Conservation (phyloP, 2,329 filamentous ascomycete genomes). For the Phaeosphaeriaceae sp. region DNA sequence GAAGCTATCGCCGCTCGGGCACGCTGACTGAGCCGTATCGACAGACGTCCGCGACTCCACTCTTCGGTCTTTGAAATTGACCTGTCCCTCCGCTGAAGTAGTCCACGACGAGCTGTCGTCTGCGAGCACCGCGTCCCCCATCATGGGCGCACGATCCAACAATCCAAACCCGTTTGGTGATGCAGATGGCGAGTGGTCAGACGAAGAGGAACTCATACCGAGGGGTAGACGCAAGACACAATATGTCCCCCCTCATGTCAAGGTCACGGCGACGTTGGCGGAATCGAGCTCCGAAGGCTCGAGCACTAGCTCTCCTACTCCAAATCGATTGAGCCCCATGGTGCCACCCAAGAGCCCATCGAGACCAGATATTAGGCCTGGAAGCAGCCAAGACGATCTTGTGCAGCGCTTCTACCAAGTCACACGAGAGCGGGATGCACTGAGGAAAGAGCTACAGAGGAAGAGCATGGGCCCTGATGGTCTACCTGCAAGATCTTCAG, state of each 20-base stretch:
- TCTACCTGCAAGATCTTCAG: conserved; percentile 31
- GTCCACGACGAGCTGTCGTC: conserved; percentile 28
- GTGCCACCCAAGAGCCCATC: conserved; percentile 47
- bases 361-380: conserved; percentile 36
- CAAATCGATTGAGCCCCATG: conserved; percentile 28
- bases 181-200: conserved; percentile 45
- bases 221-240: conserved; percentile 35
- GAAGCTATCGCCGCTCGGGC: conserved; percentile 5
- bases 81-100: conserved; percentile 47
- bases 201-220: conserved; percentile 46
- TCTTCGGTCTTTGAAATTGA: conserved; percentile 43
- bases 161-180: conserved; percentile 39
- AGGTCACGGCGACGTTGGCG: conserved; percentile 25
- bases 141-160: conserved; percentile 18
- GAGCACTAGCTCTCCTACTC: conserved; percentile 23
- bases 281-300: conserved; percentile 36
- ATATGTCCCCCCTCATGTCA: conserved; percentile 38
- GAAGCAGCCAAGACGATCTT: conserved; percentile 46
- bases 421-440: conserved; percentile 46
- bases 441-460: conserved; percentile 45
- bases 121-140: conserved; percentile 21
- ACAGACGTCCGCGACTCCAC: conserved; percentile 47
- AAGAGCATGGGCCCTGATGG: conserved; percentile 41
- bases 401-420: conserved; percentile 48
- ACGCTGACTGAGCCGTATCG: conserved; percentile 31